These are phyloP conservation scores for Arthromyces matolae DNA, from an alignment of 768 basidiomycete species.

Conservation along the genomic window DNA sequence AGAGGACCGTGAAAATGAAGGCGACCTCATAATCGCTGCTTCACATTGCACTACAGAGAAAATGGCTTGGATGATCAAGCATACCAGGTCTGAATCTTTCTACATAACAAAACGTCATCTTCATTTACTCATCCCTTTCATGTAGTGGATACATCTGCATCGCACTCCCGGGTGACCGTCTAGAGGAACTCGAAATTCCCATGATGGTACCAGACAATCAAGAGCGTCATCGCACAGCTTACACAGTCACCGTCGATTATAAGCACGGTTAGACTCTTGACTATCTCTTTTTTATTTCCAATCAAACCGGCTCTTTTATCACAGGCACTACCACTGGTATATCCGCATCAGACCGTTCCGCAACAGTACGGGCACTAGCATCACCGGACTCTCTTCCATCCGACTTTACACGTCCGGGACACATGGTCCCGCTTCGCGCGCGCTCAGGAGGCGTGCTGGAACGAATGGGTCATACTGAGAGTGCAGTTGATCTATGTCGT, in stretches of 20 bases:
- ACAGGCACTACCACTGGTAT: constrained; percentile 93
- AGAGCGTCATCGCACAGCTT: constrained; percentile 90
- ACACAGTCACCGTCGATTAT: constrained; percentile 94
- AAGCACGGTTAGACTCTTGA: constrained; percentile 59
- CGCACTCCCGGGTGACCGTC: constrained; percentile 69
- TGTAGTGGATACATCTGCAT: constrained; percentile 91
- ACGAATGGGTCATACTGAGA: constrained; percentile 94
- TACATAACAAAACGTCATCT: not conserved
- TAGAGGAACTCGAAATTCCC: constrained; percentile 76
- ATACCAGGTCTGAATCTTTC: constrained; percentile 69
- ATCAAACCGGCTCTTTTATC: constrained; percentile 7
- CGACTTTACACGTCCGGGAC: constrained; percentile 91
- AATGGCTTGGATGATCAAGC: constrained; percentile 99
- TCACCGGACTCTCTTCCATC: constrained; percentile 46
- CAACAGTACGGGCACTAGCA: constrained; percentile 83
- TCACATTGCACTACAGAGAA: constrained; percentile 85
- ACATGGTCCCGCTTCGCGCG: constrained; percentile 91
- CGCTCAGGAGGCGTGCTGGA: constrained; percentile 79
- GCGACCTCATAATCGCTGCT: constrained; percentile 90
- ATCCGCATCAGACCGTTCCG: constrained; percentile 89
- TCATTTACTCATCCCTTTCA: not conserved
- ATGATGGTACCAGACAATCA: constrained; percentile 94
- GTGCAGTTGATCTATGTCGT: constrained; percentile 80
- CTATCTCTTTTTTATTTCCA: not conserved
- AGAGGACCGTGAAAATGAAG: constrained; percentile 93